A percentile compares a stretch with the other conserved stretches of the same genome.
phyloP scores from a whole-genome alignment of 768 basidiomycete genomes.

The Lactarius trivialis region DNA sequence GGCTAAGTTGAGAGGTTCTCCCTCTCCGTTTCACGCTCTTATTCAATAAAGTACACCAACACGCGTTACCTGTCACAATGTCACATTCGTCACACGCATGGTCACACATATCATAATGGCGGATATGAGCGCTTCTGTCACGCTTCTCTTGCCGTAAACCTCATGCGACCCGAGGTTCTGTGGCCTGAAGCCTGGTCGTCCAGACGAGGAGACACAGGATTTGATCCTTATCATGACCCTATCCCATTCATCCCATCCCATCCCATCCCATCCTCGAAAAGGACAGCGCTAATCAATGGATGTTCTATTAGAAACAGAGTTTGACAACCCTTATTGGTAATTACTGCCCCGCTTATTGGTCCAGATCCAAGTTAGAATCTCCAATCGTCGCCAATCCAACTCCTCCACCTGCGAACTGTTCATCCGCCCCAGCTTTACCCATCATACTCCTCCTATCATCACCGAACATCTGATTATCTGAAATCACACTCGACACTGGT shows the following conservation, averaged over 20 bases:
- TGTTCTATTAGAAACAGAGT: conserved; percentile 13
- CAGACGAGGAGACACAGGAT: not conserved
- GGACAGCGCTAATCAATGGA: conserved; percentile 5
- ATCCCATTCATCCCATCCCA: not conserved
- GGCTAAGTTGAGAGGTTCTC: conserved; percentile 17
- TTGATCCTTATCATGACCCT: conserved; percentile 14
- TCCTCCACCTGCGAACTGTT: not conserved
- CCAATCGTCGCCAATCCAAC: not conserved
- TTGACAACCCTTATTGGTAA: conserved; percentile 1
- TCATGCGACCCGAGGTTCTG: too few relatives aligned
- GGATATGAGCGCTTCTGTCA: conserved; percentile 7
- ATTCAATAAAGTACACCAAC: conserved; percentile 18
- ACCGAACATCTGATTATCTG: conserved; percentile 8
- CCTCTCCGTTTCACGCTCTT: conserved; percentile 14
- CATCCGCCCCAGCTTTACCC: not conserved
- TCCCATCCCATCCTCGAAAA: not conserved
- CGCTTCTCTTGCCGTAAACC: conserved; percentile 2
- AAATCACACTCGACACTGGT: not conserved
- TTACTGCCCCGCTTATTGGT: not conserved
- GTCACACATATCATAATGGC: conserved; percentile 6
- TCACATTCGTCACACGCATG: conserved; percentile 1
- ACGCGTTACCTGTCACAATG: conserved; percentile 17
- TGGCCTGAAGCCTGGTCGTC: not conserved
- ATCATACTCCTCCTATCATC: not conserved
- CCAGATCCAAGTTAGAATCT: conserved; percentile 11